Evolutionary conservation across 768 basidiomycete species (phyloP), one percentile per base, ranked within the genome.

Genomic region (Amanita rubescens): DNA sequence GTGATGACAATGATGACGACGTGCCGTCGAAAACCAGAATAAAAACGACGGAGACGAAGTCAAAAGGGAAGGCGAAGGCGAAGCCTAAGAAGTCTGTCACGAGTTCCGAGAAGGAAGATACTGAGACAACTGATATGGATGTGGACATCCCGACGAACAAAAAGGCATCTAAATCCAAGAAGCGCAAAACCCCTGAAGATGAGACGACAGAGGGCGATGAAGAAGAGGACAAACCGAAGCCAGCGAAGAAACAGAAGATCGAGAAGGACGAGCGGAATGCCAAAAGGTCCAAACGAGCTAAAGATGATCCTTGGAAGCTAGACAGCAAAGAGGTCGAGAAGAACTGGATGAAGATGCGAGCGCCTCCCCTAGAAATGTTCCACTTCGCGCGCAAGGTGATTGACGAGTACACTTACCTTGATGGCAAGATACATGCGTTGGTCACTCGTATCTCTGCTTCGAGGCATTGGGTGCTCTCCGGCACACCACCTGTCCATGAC

Each of bases 391-490:
- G 94, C 5, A 79, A 88, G 25, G 87, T 97, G 48, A 84, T 95
- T 38, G 94, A 96, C 68, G 94, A 97, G 64, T 97, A 94, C 67
- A 94, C 93, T 1, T 96, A 97, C 62, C 76, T 94, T 20, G 82
- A 85, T 22, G 90, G 88, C 51, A 84, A 87, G 60, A 76, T 84
- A 6, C 86, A 89, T 57, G 76, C 89, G 2, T 75, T 93, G 60
- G 78, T 95, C 34, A 90, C 89, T 2, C 79, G 78, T 45, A 69
- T 94, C 19, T 80, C 82, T 10, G 85, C 90, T 0, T 83, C 86
- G 47, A 78, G 90, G 41, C 87, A 85, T 52, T 97, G 94, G 94
- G 90, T 97, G 5, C 76, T 97, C n/a, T 97, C 94, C 2, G 94
- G 94, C 11, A 97, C 94, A 20, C 94, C 94, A 7, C 94, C 94